These are phyloP conservation scores for Populus trichocarpa DNA, from an alignment of 441 rosid genomes.

Conservation along the genomic window DNA sequence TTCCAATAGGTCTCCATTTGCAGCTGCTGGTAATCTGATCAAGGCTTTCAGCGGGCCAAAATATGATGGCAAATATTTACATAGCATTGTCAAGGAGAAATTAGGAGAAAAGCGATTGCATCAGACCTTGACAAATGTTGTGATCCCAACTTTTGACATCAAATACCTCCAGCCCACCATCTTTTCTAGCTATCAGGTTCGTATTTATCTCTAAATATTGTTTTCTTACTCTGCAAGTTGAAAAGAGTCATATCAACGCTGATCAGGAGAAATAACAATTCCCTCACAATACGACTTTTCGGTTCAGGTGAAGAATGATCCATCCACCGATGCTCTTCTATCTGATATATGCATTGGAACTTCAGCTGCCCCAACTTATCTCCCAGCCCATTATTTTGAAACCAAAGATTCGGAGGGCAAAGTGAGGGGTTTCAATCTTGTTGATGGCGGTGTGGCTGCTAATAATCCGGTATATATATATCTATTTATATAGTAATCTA, in stretches of 20 bases:
- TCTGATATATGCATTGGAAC: slow-evolving; percentile 47
- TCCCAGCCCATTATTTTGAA: slow-evolving; percentile 46
- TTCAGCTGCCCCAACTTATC: slow-evolving; percentile 17
- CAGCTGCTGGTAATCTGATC: neutral
- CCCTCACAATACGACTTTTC: slow-evolving; percentile 5
- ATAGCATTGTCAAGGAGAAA: too few species aligned
- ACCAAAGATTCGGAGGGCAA: slow-evolving; percentile 34
- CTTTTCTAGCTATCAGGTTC: neutral
- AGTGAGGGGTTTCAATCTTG: slow-evolving; percentile 37
- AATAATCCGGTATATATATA: slow-evolving; percentile 41
- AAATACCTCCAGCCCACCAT: neutral
- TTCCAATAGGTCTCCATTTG: neutral
- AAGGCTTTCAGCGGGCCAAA: neutral
- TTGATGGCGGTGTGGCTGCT: slow-evolving; percentile 58
- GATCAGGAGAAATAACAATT: neutral
- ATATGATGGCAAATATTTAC: too few species aligned
- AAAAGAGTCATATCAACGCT: neutral
- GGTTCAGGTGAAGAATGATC: neutral
- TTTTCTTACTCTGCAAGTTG: neutral
- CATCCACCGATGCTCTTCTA: slow-evolving; percentile 26
- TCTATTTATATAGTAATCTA: too few species aligned
- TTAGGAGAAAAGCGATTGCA: too few species aligned
- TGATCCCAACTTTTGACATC: neutral
- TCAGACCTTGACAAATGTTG: neutral
- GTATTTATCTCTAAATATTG: neutral